phyloP scores from a whole-genome alignment of 2,329 filamentous ascomycete species.

The Colletotrichum spaethianum region DNA sequence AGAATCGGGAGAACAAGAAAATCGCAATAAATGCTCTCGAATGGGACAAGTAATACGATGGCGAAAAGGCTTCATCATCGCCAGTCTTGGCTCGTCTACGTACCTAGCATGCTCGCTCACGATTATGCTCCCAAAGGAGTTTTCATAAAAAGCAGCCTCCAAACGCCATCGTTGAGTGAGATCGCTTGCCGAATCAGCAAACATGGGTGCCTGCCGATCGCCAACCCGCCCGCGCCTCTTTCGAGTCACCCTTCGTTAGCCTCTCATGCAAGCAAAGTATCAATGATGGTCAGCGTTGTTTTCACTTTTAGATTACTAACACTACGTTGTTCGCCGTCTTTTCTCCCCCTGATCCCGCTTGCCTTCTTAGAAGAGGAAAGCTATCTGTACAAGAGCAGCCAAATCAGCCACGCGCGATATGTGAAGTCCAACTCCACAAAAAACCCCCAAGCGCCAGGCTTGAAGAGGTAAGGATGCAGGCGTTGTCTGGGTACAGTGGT shows the following conservation, averaged over 20 bases:
- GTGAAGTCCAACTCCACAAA: conserved; percentile 4
- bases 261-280: background rate
- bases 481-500: conserved; percentile 17
- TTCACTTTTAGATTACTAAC: conserved; percentile 16
- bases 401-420: background rate
- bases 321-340: background rate
- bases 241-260: too few species aligned
- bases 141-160: conserved; percentile 12
- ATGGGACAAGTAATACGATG: background rate
- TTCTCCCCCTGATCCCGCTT: background rate
- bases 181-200: conserved; percentile 6
- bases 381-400: conserved; percentile 24
- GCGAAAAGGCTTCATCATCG: conserved; percentile 28
- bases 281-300: background rate
- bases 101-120: background rate
- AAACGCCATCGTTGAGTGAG: background rate
- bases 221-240: background rate
- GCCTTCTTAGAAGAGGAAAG: background rate
- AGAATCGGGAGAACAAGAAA: too few species aligned
- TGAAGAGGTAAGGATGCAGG: conserved; percentile 30
- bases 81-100: background rate
- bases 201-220: conserved; percentile 2
- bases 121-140: background rate
- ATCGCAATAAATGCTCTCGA: background rate
- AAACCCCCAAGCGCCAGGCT: conserved; percentile 42